Evolutionary conservation across 352 stramenopile species (phyloP), one percentile per base, ranked within the genome.

Genomic region (Phytophthora multivora): DNA sequence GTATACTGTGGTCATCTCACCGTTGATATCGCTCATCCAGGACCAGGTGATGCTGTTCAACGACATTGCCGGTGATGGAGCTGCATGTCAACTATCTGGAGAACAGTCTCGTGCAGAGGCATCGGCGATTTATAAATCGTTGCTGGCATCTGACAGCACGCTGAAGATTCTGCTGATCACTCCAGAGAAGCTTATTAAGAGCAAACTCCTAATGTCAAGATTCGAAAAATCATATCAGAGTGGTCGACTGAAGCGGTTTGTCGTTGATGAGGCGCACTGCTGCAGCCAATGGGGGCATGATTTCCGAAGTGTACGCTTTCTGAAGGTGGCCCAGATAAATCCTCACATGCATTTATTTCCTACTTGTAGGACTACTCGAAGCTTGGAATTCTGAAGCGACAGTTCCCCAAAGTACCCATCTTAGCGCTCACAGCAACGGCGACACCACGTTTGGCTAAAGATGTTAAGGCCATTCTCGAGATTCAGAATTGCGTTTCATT

Each of bases 191-290:
- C 81, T 98, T 13, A 82, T 81, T 39, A 95, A 96, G 36, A 97
- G 81, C 49, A 90, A 93, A 26, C 73, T 90, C 25, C 79, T 98
- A 16, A 91, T 94, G 73, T 90, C 79, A 10, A 87, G 96, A 66
- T 71, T 98, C n/a, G 88, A 98, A 62, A 97, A 95, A 57, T 72
- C 96, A 7, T 81, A 95, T 53, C 75, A 88, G 60, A 79, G 30
- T 50, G 84, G 66, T 50, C 71, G 91, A 11, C 71, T 98, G 11
- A 82, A 90, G 46, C 80, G 92, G 7, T 97, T 98, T 71, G 95
- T 98, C 6, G 94, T 98, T 67, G 96, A 98, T 68, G 86, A 97
- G 73, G 86, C 84, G 3, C 88, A 96, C 43, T 96, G 88, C 48
- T 89, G 77, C 43, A 93, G 81, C 38, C 77, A 91, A 39, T 96